Conservation (phyloP, 805 yeast species). For the Isabelozyma pseudorhagii region DNA sequence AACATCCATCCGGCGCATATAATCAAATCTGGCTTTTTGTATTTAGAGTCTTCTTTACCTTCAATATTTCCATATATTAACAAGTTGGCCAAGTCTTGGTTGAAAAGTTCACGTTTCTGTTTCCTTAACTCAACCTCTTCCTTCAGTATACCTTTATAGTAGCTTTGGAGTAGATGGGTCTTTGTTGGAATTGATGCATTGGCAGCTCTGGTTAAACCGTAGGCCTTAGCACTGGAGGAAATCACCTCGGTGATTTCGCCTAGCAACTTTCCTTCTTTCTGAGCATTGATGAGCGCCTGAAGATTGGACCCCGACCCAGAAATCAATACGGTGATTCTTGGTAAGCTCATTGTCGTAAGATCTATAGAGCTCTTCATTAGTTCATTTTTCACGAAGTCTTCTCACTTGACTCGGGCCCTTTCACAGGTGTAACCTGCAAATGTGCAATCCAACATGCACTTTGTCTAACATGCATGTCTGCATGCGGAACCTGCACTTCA, state of each 20-base stretch:
- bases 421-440: too few species aligned
- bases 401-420: too few species aligned
- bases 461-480: too few species aligned
- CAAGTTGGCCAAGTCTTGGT: slow-evolving; percentile 69
- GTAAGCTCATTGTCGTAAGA: neutral
- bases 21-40: slow-evolving; percentile 70
- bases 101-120: slow-evolving; percentile 66
- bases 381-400: too few species aligned
- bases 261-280: slow-evolving; percentile 35
- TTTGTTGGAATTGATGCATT: slow-evolving; percentile 67
- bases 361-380: too few species aligned
- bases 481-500: too few species aligned
- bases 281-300: slow-evolving; percentile 88
- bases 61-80: slow-evolving; percentile 50
- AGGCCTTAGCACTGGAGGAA: slow-evolving; percentile 84
- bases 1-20: slow-evolving; percentile 99
- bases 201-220: slow-evolving; percentile 77
- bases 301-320: slow-evolving; percentile 96
- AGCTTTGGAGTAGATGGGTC: slow-evolving; percentile 67
- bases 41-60: slow-evolving; percentile 25
- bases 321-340: slow-evolving; percentile 67
- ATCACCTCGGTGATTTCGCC: slow-evolving; percentile 72
- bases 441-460: too few species aligned
- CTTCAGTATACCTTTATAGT: slow-evolving; percentile 73
- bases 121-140: slow-evolving; percentile 58